A percentile compares a stretch with the other conserved stretches of the same genome.
Evolutionary conservation across 148 eudicot genomes (phyloP).

Genomic region (Arbutus unedo): DNA sequence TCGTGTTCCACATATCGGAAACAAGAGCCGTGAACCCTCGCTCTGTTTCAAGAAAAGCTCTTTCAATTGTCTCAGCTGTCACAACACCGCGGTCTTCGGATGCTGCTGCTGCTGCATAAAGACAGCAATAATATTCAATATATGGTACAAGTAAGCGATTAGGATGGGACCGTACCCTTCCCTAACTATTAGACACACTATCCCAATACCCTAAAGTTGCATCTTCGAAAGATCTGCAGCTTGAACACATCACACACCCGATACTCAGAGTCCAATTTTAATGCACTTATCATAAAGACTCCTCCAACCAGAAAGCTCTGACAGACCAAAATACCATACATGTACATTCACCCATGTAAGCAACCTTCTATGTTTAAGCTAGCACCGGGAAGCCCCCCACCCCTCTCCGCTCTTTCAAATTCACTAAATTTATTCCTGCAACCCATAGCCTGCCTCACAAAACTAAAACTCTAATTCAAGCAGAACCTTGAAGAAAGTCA

Average conservation of each 20-base stretch:
- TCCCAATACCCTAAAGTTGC: not conserved
- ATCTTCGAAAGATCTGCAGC: not conserved
- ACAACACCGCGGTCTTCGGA: constrained; percentile 47
- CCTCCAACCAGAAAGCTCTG: not conserved
- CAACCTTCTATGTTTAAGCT: not conserved
- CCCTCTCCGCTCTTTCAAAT: not conserved
- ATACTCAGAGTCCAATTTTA: not conserved
- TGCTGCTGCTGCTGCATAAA: constrained; percentile 49
- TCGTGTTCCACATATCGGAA: constrained; percentile 45
- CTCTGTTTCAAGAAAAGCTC: constrained; percentile 61
- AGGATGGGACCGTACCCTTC: not conserved
- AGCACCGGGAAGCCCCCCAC: not conserved
- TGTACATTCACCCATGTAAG: not conserved
- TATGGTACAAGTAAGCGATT: not conserved
- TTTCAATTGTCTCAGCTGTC: constrained; percentile 53
- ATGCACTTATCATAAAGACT: not conserved
- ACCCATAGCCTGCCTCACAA: constrained; percentile 2
- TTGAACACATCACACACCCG: not conserved
- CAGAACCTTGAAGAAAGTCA: not conserved
- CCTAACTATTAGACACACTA: not conserved
- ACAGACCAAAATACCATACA: not conserved
- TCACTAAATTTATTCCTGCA: not conserved
- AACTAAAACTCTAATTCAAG: not conserved
- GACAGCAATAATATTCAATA: constrained; percentile 24
- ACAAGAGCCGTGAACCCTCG: constrained; percentile 55